Conservation (phyloP, 139 green algal genomes). For the Tetraselmis striata region DNA sequence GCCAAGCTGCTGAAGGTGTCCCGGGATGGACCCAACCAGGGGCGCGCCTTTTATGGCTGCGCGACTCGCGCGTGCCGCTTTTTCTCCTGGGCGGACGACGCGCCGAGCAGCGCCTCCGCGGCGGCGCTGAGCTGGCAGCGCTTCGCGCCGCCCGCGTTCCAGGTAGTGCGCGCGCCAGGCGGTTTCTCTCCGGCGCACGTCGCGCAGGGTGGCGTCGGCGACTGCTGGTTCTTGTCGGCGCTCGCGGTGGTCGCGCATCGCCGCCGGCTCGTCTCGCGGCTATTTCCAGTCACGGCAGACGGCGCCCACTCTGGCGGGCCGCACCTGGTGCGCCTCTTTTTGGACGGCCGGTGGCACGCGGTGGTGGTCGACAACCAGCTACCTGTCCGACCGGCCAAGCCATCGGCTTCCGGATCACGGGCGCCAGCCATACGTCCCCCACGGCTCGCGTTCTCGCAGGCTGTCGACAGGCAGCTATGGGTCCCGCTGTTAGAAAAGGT, state of each 20-base stretch:
- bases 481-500: slow-evolving; percentile 20
- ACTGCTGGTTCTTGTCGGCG: slow-evolving; percentile 23
- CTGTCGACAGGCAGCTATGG: slow-evolving; percentile 16
- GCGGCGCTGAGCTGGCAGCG: slow-evolving; percentile 7
- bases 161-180: neutral
- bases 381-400: slow-evolving; percentile 10
- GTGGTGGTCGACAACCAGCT: slow-evolving; percentile 21
- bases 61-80: slow-evolving; percentile 8
- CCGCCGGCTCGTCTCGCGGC: slow-evolving; percentile 1
- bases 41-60: slow-evolving; percentile 14
- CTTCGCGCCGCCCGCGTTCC: slow-evolving; percentile 7
- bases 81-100: slow-evolving; percentile 13
- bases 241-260: slow-evolving; percentile 23
- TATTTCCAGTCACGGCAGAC: slow-evolving; percentile 4
- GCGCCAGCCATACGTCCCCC: neutral
- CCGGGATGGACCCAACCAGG: slow-evolving; percentile 10
- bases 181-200: slow-evolving; percentile 8
- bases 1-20: neutral
- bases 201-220: slow-evolving; percentile 17
- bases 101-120: neutral
- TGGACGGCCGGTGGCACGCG: slow-evolving; percentile 14
- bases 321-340: slow-evolving; percentile 18
- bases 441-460: slow-evolving; percentile 12
- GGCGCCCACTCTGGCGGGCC: neutral
- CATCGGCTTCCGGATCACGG: neutral